These are phyloP conservation scores for Spizellomyces punctatus DNA, from an alignment of 192 early-diverging fungal species.

Conservation along the genomic window DNA sequence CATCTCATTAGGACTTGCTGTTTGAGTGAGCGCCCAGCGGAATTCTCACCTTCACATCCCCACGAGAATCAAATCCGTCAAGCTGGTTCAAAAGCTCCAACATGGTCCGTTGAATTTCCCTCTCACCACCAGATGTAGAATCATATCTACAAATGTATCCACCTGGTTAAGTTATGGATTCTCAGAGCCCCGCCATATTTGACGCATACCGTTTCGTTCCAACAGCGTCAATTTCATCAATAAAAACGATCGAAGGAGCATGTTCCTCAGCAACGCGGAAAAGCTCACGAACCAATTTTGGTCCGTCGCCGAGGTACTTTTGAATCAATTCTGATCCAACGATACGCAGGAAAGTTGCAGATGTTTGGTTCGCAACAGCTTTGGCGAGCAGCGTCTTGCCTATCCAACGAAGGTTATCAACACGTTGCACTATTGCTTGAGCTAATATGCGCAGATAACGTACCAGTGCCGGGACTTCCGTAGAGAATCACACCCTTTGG, in stretches of 20 bases:
- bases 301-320: slow-evolving; percentile 98
- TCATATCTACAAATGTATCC: slow-evolving; percentile 69
- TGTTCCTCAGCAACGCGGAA: slow-evolving; percentile 97
- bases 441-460: not conserved
- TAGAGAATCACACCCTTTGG: slow-evolving; percentile 98
- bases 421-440: not conserved
- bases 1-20: not conserved
- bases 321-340: slow-evolving; percentile 98
- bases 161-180: not conserved
- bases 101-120: slow-evolving; percentile 98
- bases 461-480: slow-evolving; percentile 85
- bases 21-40: no score
- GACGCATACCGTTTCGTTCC: slow-evolving; percentile 81
- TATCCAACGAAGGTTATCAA: slow-evolving; percentile 5
- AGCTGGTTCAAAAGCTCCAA: slow-evolving; percentile 96
- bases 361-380: slow-evolving; percentile 98
- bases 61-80: slow-evolving; percentile 94
- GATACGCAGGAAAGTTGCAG: slow-evolving; percentile 95
- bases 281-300: slow-evolving; percentile 95
- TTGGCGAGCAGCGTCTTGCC: slow-evolving; percentile 95
- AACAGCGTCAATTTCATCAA: slow-evolving; percentile 98
- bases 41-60: slow-evolving; percentile 84
- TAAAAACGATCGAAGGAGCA: slow-evolving; percentile 97
- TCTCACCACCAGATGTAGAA: slow-evolving; percentile 90
- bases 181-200: no score